Base-by-base conservation (phyloP, 495 filamentous ascomycete genomes). In the Hamigera avellanea region DNA sequence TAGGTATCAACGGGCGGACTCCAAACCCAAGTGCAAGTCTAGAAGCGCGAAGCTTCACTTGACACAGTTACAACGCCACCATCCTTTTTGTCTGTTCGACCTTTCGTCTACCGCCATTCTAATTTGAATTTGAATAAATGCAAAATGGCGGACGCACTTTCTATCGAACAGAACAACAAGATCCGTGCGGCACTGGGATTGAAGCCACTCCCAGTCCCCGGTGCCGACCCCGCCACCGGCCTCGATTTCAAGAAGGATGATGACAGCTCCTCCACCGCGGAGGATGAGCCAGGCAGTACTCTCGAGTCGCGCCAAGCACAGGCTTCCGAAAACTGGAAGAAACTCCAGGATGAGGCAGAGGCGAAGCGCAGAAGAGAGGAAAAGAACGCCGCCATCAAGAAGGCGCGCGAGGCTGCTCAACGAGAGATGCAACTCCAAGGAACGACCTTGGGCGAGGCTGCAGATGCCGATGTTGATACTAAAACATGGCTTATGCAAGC, bases 101-200 rank as follows among this genome's bases (percentile, higher is more conserved):
- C 42, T 27, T 23, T 26, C 1, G 23, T 34, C 14, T 16, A 41
- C 40, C 19, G 16, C 8, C 33, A 35, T 23, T 41, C n/a, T n/a
- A n/a, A n/a, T n/a, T n/a, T n/a, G n/a, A n/a, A n/a, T n/a, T n/a
- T n/a, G n/a, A n/a, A n/a, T n/a, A n/a, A n/a, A n/a, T n/a, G n/a
- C 58, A 76, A 39, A 25, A 93, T 89, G 83, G 62, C 75, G 25
- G 83, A 89, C 67, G 70, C 77, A 46, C 74, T 88, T 19, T 80
- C 83, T 36, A 88, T 98, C 53, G 86, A 93, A 54, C 85, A 94
- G 68, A 83, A 86, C 32, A 98, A 98, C 69, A 83, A 87, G 52
- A 78, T 95, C 45, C 88, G 91, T 29, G 71, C 78, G 42, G 84
- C 85, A 26, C 71, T 95, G 45, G 91, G 91, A 41, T 78, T 95